A percentile compares a stretch with the other conserved stretches of the same genome.
These are phyloP conservation scores for Annona squamosa DNA, from an alignment of 164 flowering plant genomes.

Conservation along the genomic window DNA sequence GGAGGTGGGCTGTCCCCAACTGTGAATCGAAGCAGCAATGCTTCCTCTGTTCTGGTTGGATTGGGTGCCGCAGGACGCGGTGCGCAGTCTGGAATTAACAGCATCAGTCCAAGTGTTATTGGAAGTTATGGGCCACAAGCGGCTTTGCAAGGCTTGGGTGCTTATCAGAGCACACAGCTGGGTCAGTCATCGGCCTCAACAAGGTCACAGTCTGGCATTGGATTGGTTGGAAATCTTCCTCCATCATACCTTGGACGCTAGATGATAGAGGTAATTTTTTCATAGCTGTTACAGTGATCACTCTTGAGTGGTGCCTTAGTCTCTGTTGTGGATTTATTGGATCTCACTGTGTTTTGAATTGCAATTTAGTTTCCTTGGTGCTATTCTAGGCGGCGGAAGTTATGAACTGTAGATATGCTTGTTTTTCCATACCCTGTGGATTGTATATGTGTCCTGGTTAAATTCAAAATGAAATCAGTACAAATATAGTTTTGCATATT, in stretches of 20 bases:
- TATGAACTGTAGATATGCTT: too few species aligned
- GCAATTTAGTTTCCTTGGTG: background rate
- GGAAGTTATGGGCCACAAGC: slow-evolving; percentile 37
- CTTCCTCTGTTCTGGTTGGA: slow-evolving; percentile 3
- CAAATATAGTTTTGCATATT: too few species aligned
- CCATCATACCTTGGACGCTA: slow-evolving; percentile 22
- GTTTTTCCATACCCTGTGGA: too few species aligned
- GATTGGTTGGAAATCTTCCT: slow-evolving; percentile 16
- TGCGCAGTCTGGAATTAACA: slow-evolving; percentile 26
- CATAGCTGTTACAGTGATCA: background rate
- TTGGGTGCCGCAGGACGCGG: slow-evolving; percentile 11
- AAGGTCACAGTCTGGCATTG: slow-evolving; percentile 24
- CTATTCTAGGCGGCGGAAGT: too few species aligned
- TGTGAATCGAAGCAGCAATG: slow-evolving; percentile 11
- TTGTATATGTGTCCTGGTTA: too few species aligned
- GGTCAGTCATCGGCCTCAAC: slow-evolving; percentile 23
- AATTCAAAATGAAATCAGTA: too few species aligned
- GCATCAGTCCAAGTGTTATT: slow-evolving; percentile 32
- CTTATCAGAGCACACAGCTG: slow-evolving; percentile 27
- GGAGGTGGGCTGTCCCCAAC: slow-evolving; percentile 21
- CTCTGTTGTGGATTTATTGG: background rate
- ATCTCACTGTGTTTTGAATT: background rate
- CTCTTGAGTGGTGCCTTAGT: background rate
- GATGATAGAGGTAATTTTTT: slow-evolving; percentile 8
- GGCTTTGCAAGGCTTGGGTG: slow-evolving; percentile 37